phyloP scores from a whole-genome alignment of 129 eudicot genomes.

The Pulicaria dysenterica region DNA sequence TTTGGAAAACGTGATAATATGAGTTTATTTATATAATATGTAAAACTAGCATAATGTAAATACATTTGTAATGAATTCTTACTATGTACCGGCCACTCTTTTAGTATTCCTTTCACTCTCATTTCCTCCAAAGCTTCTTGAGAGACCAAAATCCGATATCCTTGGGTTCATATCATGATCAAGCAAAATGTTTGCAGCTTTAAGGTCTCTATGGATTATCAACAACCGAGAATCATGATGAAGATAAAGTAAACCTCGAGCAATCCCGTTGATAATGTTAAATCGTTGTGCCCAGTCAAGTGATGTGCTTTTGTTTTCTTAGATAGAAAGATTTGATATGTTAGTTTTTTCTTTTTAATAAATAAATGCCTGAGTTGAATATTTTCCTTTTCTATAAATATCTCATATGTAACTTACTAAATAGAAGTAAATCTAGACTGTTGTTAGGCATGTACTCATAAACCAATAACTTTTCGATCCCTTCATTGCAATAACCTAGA shows the following conservation, averaged over 20 bases:
- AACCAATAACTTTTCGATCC: constrained; percentile 35
- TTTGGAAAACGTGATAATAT: not conserved
- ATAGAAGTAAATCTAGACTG: constrained; percentile 38
- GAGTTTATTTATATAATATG: too few species aligned
- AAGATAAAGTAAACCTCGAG: constrained; percentile 24
- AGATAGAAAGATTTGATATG: not conserved
- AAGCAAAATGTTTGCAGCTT: constrained; percentile 14
- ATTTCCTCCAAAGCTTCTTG: constrained; percentile 47
- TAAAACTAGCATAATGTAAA: not conserved
- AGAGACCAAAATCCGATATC: constrained; percentile 29
- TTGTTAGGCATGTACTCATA: constrained; percentile 52
- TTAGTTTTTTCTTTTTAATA: not conserved
- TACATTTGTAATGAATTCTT: not conserved
- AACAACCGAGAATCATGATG: constrained; percentile 21
- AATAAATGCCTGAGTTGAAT: not conserved
- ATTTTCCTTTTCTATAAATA: not conserved
- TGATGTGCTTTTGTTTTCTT: constrained; percentile 1
- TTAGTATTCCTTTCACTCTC: constrained; percentile 10
- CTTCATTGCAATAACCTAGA: constrained; percentile 40
- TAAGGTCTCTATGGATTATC: not conserved
- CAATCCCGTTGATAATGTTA: constrained; percentile 18
- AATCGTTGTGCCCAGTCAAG: constrained; percentile 16
- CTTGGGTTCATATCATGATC: constrained; percentile 25
- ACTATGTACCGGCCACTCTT: constrained; percentile 34
- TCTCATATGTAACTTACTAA: constrained; percentile 23